A percentile compares a stretch with the other conserved stretches of the same genome.
Conservation (phyloP, 768 basidiomycete genomes). For the Lactarius pseudohatsudake region DNA sequence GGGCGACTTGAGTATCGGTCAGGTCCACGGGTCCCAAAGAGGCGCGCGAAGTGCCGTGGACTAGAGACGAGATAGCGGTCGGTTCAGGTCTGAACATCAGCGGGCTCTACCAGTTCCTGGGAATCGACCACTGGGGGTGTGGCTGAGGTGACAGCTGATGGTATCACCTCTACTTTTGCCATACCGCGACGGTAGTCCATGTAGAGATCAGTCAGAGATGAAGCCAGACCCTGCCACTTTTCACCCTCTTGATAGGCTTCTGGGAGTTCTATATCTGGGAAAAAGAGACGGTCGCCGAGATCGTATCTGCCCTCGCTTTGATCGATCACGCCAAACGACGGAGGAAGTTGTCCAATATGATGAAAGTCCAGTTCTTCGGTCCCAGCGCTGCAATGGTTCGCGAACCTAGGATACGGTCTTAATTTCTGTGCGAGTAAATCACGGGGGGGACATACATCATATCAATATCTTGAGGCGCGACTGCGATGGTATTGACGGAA, state of each 20-base stretch:
- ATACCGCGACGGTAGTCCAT: slow-evolving; percentile 49
- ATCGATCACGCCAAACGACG: neutral
- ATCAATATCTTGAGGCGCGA: slow-evolving; percentile 11
- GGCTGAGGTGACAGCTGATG: slow-evolving; percentile 34
- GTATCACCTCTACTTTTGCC: slow-evolving; percentile 45
- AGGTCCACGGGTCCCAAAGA: neutral
- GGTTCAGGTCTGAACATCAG: slow-evolving; percentile 10
- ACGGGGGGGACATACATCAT: slow-evolving; percentile 9
- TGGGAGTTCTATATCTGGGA: slow-evolving; percentile 15
- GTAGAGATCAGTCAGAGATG: slow-evolving; percentile 21
- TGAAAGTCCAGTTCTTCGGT: slow-evolving; percentile 13
- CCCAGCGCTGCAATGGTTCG: neutral
- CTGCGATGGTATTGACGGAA: neutral
- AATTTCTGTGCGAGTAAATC: neutral
- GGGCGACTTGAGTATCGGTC: slow-evolving; percentile 15
- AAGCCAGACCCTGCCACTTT: slow-evolving; percentile 15
- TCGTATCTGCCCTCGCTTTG: slow-evolving; percentile 49
- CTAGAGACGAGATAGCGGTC: slow-evolving; percentile 5
- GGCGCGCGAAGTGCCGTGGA: neutral
- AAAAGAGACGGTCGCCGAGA: slow-evolving; percentile 33
- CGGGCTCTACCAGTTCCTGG: neutral
- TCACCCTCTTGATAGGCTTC: slow-evolving; percentile 14
- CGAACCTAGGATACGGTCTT: slow-evolving; percentile 8
- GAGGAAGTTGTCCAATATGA: neutral
- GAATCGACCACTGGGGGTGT: slow-evolving; percentile 12